Percentiles rank a stretch among this genome's conserved stretches.
These are phyloP conservation scores for Serendipita indica DNA, from an alignment of 768 basidiomycete species.

Conservation along the genomic window DNA sequence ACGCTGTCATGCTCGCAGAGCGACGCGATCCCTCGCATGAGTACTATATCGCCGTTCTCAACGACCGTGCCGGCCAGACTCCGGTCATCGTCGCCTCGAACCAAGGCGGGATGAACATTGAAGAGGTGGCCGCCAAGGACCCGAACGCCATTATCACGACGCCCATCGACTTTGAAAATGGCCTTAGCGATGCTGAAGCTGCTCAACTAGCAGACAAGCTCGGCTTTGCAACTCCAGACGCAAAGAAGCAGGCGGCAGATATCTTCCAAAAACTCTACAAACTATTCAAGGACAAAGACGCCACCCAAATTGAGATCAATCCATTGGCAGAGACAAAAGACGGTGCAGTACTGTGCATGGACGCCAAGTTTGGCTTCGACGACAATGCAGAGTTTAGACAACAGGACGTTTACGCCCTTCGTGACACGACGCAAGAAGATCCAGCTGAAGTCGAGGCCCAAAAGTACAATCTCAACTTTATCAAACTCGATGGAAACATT, in stretches of 20 bases:
- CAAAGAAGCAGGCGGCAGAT: constrained; percentile 75
- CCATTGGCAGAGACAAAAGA: constrained; percentile 87
- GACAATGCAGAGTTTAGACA: constrained; percentile 99
- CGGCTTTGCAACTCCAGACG: constrained; percentile 60
- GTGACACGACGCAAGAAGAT: constrained; percentile 91
- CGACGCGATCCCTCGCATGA: constrained; percentile 86
- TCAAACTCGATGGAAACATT: constrained; percentile 94
- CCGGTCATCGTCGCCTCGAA: constrained; percentile 87
- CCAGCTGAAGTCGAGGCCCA: constrained; percentile 96
- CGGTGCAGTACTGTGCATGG: constrained; percentile 95
- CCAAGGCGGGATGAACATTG: constrained; percentile 99
- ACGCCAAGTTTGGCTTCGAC: constrained; percentile 99
- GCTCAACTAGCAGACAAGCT: constrained; percentile 73
- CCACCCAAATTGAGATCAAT: constrained; percentile 99
- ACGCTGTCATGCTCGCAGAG: constrained; percentile 98
- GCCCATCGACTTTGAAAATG: constrained; percentile 71
- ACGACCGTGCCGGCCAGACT: constrained; percentile 78
- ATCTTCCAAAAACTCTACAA: constrained; percentile 89
- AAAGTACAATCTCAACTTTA: constrained; percentile 91
- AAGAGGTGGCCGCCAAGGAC: constrained; percentile 94
- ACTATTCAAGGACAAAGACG: constrained; percentile 98
- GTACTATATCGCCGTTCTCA: constrained; percentile 94
- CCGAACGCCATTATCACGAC: constrained; percentile 91
- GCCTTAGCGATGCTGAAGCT: constrained; percentile 58
- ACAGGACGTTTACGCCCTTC: constrained; percentile 69